Percentiles rank a stretch among this genome's conserved stretches.
phyloP scores from a whole-genome alignment of 75 land plant genomes.

The Pinus albicaulis region DNA sequence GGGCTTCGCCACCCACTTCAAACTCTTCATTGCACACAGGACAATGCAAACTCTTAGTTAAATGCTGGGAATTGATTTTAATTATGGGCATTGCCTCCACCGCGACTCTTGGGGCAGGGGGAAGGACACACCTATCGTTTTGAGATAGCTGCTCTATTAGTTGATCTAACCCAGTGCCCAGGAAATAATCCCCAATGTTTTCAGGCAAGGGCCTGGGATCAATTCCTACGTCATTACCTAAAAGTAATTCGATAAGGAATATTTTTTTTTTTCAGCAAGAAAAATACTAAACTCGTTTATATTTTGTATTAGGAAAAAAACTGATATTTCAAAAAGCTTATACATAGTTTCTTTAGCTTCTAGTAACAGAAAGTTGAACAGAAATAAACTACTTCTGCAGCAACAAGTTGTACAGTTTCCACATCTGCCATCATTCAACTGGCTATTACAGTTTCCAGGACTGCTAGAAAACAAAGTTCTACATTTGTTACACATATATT shows the following conservation, averaged over 20 bases:
- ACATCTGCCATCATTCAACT: too few species aligned
- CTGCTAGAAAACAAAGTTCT: too few species aligned
- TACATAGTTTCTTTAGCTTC: too few species aligned
- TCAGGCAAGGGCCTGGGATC: constrained; percentile 12
- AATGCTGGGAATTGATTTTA: constrained; percentile 35
- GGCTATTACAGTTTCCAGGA: too few species aligned
- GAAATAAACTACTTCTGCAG: too few species aligned
- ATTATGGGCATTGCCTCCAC: constrained; percentile 83
- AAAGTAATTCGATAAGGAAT: neutral
- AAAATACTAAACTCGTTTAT: too few species aligned
- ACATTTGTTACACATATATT: too few species aligned
- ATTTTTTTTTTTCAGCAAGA: too few species aligned
- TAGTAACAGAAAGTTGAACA: too few species aligned
- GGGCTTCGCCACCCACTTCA: constrained; percentile 45
- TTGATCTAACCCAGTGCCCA: constrained; percentile 44
- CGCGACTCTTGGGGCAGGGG: constrained; percentile 64
- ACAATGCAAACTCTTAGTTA: constrained; percentile 34
- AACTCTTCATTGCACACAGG: constrained; percentile 63
- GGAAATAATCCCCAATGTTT: constrained; percentile 33
- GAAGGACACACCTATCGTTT: constrained; percentile 56
- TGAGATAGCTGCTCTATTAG: constrained; percentile 43
- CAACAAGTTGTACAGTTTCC: too few species aligned
- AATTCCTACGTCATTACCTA: neutral
- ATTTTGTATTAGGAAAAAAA: too few species aligned
- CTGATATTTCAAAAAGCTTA: too few species aligned